phyloP scores from a whole-genome alignment of 2,329 filamentous ascomycete species.

The Alternaria triticimaculans region DNA sequence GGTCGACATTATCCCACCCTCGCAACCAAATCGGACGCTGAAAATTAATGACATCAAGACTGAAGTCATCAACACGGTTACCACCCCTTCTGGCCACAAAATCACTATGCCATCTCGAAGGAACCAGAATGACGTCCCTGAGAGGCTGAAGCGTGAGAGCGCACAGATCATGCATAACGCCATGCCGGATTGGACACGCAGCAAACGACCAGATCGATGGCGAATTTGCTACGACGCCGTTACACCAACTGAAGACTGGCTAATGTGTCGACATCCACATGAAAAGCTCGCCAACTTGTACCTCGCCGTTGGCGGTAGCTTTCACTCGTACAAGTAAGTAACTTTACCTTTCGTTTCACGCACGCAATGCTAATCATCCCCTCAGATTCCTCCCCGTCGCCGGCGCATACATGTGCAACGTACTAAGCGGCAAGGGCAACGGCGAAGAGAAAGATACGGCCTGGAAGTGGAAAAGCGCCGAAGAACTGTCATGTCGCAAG shows the following conservation, averaged over 20 bases:
- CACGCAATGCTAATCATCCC: neutral
- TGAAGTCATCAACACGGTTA: conserved; percentile 63
- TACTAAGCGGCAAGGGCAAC: conserved; percentile 44
- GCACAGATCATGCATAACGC: conserved; percentile 34
- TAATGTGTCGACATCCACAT: conserved; percentile 62
- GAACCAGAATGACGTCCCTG: conserved; percentile 53
- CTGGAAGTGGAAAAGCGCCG: conserved; percentile 46
- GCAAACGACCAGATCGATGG: conserved; percentile 51
- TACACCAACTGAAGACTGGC: conserved; percentile 67
- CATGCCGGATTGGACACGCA: conserved; percentile 42
- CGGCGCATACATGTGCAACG: conserved; percentile 64
- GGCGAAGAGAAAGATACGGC: conserved; percentile 45
- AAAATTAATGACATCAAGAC: conserved; percentile 67
- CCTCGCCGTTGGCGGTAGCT: conserved; percentile 66
- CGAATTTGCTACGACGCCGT: conserved; percentile 66
- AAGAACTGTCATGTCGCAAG: conserved; percentile 19
- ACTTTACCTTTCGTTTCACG: neutral
- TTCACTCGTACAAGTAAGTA: conserved; percentile 65
- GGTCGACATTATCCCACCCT: conserved; percentile 58
- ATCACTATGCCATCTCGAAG: conserved; percentile 60
- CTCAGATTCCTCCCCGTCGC: conserved; percentile 64
- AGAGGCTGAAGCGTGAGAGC: conserved; percentile 54
- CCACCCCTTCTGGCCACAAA: conserved; percentile 55
- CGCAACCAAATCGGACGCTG: conserved; percentile 56
- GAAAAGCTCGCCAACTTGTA: conserved; percentile 60